A percentile compares a stretch with the other conserved stretches of the same genome.
phyloP scores from a whole-genome alignment of 2,329 filamentous ascomycete genomes.

The Dryadomyces quercus-mongolicae region DNA sequence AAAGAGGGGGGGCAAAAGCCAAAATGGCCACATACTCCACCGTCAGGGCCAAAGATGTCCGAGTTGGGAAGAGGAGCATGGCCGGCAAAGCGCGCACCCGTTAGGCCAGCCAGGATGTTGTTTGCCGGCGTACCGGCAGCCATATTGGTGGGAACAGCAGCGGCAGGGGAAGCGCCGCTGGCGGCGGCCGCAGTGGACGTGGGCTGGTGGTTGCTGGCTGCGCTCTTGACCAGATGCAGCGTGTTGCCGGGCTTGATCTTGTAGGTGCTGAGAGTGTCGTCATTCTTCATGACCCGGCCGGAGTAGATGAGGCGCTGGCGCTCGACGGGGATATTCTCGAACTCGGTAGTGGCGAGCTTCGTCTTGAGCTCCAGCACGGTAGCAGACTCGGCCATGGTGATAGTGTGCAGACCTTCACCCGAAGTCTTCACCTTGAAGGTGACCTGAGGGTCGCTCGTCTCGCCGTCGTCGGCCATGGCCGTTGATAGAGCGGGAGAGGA shows the following conservation, averaged over 20 bases:
- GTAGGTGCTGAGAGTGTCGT: conserved; percentile 70
- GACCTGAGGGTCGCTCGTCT: conserved; percentile 58
- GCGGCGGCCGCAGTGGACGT: conserved; percentile 12
- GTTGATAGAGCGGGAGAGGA: neutral
- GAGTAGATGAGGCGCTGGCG: conserved; percentile 96
- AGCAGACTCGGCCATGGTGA: conserved; percentile 67
- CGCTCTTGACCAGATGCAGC: conserved; percentile 92
- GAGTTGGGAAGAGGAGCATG: conserved; percentile 79
- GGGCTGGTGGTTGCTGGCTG: conserved; percentile 64
- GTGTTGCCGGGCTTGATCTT: conserved; percentile 97
- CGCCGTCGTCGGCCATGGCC: conserved; percentile 53
- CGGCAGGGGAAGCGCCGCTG: conserved; percentile 29
- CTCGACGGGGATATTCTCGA: conserved; percentile 76
- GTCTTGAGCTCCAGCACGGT: conserved; percentile 79
- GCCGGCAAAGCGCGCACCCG: conserved; percentile 86
- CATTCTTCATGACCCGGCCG: conserved; percentile 90
- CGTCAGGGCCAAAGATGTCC: conserved; percentile 86
- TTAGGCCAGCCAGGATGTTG: conserved; percentile 81
- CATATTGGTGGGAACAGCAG: conserved; percentile 63
- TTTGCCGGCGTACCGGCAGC: conserved; percentile 65
- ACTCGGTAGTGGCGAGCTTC: conserved; percentile 70
- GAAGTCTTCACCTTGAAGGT: conserved; percentile 98
- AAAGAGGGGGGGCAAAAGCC: neutral
- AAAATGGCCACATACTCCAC: conserved; percentile 56
- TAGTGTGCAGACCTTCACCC: conserved; percentile 61